These are phyloP conservation scores for Aspergillus campestris DNA, from an alignment of 495 filamentous ascomycete species.

Conservation along the genomic window DNA sequence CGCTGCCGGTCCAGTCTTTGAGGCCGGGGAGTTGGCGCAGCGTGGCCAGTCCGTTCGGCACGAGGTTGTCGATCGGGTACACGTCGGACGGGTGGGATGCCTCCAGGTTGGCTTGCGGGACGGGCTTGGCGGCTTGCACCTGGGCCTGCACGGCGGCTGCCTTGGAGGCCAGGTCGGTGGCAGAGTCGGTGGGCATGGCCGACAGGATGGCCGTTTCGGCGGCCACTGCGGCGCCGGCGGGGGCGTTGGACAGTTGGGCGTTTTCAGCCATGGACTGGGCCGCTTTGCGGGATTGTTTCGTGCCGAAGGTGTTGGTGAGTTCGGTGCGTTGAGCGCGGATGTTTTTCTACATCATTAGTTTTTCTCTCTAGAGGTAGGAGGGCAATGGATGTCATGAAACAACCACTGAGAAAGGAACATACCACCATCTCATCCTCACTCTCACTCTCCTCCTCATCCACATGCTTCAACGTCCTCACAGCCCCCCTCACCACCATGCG, in stretches of 20 bases:
- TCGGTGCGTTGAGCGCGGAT: constrained; percentile 53
- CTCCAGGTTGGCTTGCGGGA: constrained; percentile 65
- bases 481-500: constrained; percentile 63
- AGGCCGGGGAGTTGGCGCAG: constrained; percentile 52
- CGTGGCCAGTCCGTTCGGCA: constrained; percentile 41
- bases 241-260: constrained; percentile 51
- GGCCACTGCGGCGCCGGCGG: constrained; percentile 41
- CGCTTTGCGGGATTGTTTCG: constrained; percentile 85
- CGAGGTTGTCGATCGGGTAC: constrained; percentile 62
- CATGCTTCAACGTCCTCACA: constrained; percentile 45
- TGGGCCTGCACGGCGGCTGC: constrained; percentile 55
- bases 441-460: constrained; percentile 26
- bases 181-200: constrained; percentile 46
- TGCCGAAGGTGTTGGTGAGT: constrained; percentile 86
- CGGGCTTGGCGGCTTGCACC: constrained; percentile 63
- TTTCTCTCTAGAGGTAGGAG: neutral
- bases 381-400: neutral
- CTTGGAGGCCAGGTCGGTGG: constrained; percentile 52
- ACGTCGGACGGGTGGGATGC: constrained; percentile 71
- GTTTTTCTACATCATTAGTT: constrained; percentile 32
- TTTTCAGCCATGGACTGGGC: constrained; percentile 70
- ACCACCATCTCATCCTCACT: constrained; percentile 37
- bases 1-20: constrained; percentile 65
- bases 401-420: constrained; percentile 1
- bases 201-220: constrained; percentile 55